Percentiles rank a stretch among this genome's conserved stretches.
These are phyloP conservation scores for Ceratocystis variospora DNA, from an alignment of 2,329 filamentous ascomycete genomes.

Conservation along the genomic window DNA sequence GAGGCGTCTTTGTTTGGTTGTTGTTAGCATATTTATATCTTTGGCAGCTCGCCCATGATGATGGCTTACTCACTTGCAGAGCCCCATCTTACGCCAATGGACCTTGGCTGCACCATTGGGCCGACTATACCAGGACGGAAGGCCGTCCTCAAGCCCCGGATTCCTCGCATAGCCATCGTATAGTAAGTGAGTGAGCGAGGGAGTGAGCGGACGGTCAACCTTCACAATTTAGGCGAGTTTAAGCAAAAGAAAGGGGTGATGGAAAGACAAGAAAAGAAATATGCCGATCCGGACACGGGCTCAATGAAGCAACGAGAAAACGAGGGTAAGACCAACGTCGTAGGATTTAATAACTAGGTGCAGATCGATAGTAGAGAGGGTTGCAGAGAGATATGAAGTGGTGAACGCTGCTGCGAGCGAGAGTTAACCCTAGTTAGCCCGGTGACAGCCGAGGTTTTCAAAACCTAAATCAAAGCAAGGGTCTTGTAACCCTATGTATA, in stretches of 20 bases:
- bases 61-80: constrained; percentile 11
- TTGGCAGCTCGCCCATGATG: background rate
- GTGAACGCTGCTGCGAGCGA: background rate
- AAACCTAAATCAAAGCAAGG: background rate
- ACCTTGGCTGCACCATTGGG: background rate
- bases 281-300: background rate
- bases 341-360: background rate
- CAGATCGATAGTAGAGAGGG: background rate
- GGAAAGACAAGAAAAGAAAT: background rate
- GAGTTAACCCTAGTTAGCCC: background rate
- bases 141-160: constrained; percentile 1
- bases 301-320: background rate
- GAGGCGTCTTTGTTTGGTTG: background rate
- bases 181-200: background rate
- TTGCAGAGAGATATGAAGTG: background rate
- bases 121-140: constrained; percentile 6
- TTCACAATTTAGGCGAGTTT: background rate
- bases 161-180: constrained; percentile 8
- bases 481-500: background rate
- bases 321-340: background rate
- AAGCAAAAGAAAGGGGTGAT: background rate
- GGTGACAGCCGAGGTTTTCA: background rate
- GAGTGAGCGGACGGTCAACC: background rate
- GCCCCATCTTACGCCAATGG: constrained; percentile 8
- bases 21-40: background rate